Conservation (phyloP, 2,329 filamentous ascomycete genomes). For the Aspergillus terreus region DNA sequence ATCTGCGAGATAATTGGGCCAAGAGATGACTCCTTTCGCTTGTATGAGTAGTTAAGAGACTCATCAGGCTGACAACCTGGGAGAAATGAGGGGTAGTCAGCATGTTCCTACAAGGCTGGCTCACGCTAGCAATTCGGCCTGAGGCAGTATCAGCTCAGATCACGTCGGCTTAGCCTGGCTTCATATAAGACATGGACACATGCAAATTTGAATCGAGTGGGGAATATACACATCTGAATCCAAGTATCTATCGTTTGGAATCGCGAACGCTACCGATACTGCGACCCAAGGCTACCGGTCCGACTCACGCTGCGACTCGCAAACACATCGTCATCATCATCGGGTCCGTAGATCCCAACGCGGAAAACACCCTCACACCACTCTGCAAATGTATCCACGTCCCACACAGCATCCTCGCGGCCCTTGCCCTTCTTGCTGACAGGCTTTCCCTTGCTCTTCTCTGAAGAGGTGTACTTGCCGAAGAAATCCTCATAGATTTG, state of each 20-base stretch:
- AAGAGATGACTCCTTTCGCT: too few relatives aligned
- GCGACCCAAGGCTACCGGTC: constrained; percentile 11
- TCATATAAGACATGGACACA: too few relatives aligned
- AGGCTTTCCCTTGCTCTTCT: constrained; percentile 33
- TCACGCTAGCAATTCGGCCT: too few relatives aligned
- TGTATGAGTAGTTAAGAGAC: too few relatives aligned
- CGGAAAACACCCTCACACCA: constrained; percentile 60
- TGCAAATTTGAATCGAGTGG: not conserved
- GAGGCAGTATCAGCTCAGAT: too few relatives aligned
- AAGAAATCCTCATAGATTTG: constrained; percentile 64
- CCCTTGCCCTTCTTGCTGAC: constrained; percentile 55
- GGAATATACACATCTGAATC: not conserved
- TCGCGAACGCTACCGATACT: not conserved
- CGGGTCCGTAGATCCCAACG: constrained; percentile 42
- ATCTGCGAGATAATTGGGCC: too few relatives aligned
- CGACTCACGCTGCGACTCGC: constrained; percentile 13
- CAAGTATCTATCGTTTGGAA: not conserved
- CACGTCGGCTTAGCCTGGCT: too few relatives aligned
- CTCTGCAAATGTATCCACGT: constrained; percentile 61
- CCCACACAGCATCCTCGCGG: constrained; percentile 61
- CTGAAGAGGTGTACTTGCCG: constrained; percentile 46
- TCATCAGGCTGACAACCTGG: too few relatives aligned
- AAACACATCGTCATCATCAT: constrained; percentile 14
- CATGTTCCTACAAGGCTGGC: too few relatives aligned
- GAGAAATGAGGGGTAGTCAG: too few relatives aligned